phyloP scores from a whole-genome alignment of 2,329 filamentous ascomycete genomes.

The Ophiostoma angusticollis region DNA sequence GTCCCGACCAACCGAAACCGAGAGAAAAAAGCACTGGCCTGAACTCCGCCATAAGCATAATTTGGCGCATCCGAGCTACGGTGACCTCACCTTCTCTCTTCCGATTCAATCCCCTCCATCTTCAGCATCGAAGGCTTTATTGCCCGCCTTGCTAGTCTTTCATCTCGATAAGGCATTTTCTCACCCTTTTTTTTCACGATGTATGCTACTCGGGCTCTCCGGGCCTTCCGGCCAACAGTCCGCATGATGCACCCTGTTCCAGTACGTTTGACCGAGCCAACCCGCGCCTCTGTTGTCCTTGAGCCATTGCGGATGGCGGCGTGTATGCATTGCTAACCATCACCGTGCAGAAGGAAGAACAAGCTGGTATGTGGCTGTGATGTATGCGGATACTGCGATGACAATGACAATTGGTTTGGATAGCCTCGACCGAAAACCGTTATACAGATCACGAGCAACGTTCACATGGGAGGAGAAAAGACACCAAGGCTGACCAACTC shows the following conservation, averaged over 20 bases:
- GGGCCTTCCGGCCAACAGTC: slow-evolving; percentile 53
- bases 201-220: slow-evolving; percentile 52
- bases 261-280: slow-evolving; percentile 47
- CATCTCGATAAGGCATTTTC: too few relatives aligned
- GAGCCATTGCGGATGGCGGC: not conserved
- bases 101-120: not conserved
- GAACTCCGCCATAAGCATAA: too few relatives aligned
- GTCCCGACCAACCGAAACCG: slow-evolving; percentile 12
- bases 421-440: not conserved
- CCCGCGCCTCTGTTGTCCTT: not conserved
- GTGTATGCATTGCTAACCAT: slow-evolving; percentile 13
- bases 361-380: slow-evolving; percentile 43
- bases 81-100: slow-evolving; percentile 13
- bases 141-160: slow-evolving; percentile 13
- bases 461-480: not conserved
- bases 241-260: slow-evolving; percentile 60
- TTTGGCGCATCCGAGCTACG: slow-evolving; percentile 9
- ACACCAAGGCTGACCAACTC: slow-evolving; percentile 3
- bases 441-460: too few relatives aligned
- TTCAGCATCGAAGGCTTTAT: not conserved
- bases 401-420: not conserved
- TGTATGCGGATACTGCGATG: slow-evolving; percentile 8
- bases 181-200: slow-evolving; percentile 33
- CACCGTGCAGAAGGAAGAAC: slow-evolving; percentile 47
- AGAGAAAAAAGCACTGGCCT: slow-evolving; percentile 7